Base-by-base conservation (phyloP, 163 green algal genomes). In the Trebouxia gelatinosa region DNA sequence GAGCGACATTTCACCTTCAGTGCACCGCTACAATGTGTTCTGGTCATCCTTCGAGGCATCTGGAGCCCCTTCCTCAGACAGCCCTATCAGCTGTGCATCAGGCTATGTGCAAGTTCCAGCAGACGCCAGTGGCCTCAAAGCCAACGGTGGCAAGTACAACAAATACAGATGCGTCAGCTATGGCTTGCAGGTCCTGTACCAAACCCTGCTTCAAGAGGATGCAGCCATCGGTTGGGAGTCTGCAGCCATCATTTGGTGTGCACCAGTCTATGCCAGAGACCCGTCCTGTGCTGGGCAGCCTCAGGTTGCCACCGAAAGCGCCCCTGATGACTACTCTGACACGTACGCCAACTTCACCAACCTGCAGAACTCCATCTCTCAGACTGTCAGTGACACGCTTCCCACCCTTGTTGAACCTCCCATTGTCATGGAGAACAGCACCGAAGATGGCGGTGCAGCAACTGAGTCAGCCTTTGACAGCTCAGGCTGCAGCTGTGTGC, bases 161-260 rank as follows among this genome's bases (percentile, higher is more conserved):
- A 59, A 34, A 29, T 76, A 62, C 68, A 61, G 68, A 29, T 76
- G 68, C 68, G 62, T 76, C 40, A 76, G 46, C 40, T 21, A 28
- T 23, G 68, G 40, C 40, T 11, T 37, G 68, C 13, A 59, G 11
- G 29, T 43, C 4, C 68, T 43, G 9, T 31, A 31, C 26, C 68
- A 76, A 28, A 17, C 31, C 2, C 43, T 62, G n/a, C 68, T 76
- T 28, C 28, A 59, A 34, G 68, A 31, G 6, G 68, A 76, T 43
- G 40, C 29, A n/a, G 40, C 28, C 7, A 40, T 43, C 5, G 68
- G 68, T 11, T 62, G 43, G 68, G 40, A 76, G 28, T 76, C 68
- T 31, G 68, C 68, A 32, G 68, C 68, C 28, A 76, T 76, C 48
- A 58, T 76, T 19, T 76, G 68, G 68, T 76, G 68, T 46, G 68